Evolutionary conservation across 352 stramenopile genomes (phyloP), one percentile per base, ranked within the genome.

Genomic region (Phytophthora citricola): DNA sequence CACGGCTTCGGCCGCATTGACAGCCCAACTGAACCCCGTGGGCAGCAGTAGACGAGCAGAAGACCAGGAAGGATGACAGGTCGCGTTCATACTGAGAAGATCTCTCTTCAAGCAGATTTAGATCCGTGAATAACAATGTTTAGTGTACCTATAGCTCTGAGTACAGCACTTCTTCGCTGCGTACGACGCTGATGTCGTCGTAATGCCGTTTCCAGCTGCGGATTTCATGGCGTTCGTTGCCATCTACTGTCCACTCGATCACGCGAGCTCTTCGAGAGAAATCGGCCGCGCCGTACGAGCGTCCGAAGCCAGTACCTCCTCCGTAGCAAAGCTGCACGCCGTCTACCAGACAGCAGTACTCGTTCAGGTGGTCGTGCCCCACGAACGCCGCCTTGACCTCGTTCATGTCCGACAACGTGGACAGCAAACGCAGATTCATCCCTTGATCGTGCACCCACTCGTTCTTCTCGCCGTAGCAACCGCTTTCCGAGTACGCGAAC

Each of bases 341-440:
- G 4, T 80, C 31, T 15, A 73, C 66, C 7, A 68, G 54, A 51
- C 69, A 79, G 38, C 79, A 89, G 52, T 80, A 90, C 29, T 90
- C 81, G 40, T 90, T 90, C 11, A 79, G 5, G 36, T 91, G 81
- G 66, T 91, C 77, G 53, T 91, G 81, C 6, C 79, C 77, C 4
- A 81, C 75, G 32, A 91, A 91, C 2, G 64, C 73, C 2, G 79
- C 81, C 50, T 91, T 91, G 24, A 91, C 75, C 22, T 91, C 79
- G 27, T 83, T 75, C 59, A 79, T 54, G 29, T 85, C 62, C 2
- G 76, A 69, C 32, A 91, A 41, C 4, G 79, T 73, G 1, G 69
- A 73, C 36, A 88, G 57, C 15, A 90, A 52, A 7, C 71, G 62
- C n/a, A 68, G 43, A 59, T 86, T 89, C 60, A 82, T 70, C 0